Conservation (phyloP, 495 filamentous ascomycete genomes). For the Xylaria curta region DNA sequence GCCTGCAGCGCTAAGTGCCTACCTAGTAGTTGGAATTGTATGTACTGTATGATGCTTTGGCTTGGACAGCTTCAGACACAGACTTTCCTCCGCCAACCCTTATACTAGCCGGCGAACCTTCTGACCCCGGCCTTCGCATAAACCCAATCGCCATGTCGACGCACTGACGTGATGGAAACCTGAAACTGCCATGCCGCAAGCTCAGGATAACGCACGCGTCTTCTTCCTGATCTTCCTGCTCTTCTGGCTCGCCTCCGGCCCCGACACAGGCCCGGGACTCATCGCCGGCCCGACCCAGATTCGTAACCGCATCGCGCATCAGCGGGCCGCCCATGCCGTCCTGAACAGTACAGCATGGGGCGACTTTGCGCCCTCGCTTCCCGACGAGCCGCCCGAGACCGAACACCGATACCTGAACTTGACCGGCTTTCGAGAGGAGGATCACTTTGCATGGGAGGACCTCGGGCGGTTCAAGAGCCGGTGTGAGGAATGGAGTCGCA, state of each 20-base stretch:
- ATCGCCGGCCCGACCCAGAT: slow-evolving; percentile 47
- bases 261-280: slow-evolving; percentile 48
- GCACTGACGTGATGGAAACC: slow-evolving; percentile 38
- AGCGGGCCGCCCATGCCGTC: slow-evolving; percentile 66
- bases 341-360: slow-evolving; percentile 77
- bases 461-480: slow-evolving; percentile 54
- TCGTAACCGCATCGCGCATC: slow-evolving; percentile 47
- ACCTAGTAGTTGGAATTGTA: background rate
- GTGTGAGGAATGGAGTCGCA: slow-evolving; percentile 51
- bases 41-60: slow-evolving; percentile 7
- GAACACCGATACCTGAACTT: slow-evolving; percentile 72
- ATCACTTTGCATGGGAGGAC: slow-evolving; percentile 77
- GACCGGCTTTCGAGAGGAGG: slow-evolving; percentile 73
- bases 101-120: background rate
- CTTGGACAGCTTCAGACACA: background rate
- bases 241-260: slow-evolving; percentile 49
- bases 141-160: slow-evolving; percentile 28
- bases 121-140: slow-evolving; percentile 5
- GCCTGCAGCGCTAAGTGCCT: background rate
- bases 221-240: slow-evolving; percentile 52
- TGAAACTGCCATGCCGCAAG: slow-evolving; percentile 35
- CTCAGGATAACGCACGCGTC: slow-evolving; percentile 49
- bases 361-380: slow-evolving; percentile 65
- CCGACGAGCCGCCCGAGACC: slow-evolving; percentile 36
- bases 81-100: background rate